Evolutionary conservation across 345 rosid species (phyloP).

Genomic region (Gynandropsis gynandra): DNA sequence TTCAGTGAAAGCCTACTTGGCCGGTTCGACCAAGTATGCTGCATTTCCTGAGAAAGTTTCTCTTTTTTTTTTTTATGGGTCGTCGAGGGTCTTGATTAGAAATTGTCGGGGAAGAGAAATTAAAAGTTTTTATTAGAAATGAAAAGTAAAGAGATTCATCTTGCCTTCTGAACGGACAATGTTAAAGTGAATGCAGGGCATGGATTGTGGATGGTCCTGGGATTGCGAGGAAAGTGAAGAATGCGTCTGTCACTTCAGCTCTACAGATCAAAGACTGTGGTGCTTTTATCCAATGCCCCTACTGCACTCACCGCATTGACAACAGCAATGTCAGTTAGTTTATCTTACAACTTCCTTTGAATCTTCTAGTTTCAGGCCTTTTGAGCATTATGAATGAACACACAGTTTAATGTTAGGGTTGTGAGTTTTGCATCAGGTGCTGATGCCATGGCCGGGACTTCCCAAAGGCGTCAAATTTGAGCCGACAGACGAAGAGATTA

Average conservation of each 20-base stretch:
- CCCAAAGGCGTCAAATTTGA: constrained; percentile 95
- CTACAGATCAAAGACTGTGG: constrained; percentile 53
- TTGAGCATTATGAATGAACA: neutral
- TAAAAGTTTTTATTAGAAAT: constrained; percentile 3
- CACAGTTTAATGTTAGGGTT: too few species aligned
- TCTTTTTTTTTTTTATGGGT: neutral
- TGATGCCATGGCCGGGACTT: constrained; percentile 74
- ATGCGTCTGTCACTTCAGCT: constrained; percentile 43
- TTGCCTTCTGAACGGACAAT: neutral
- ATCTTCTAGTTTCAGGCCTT: neutral
- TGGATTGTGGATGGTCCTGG: constrained; percentile 74
- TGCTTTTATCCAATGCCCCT: constrained; percentile 67
- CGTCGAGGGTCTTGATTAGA: neutral
- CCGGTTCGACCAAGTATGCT: constrained; percentile 13
- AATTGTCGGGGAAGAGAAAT: constrained; percentile 13
- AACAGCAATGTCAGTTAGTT: constrained; percentile 73
- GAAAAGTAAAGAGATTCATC: neutral
- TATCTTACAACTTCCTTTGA: neutral
- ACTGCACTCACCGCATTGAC: constrained; percentile 54
- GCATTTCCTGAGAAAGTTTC: too few species aligned
- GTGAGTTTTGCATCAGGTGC: constrained; percentile 35
- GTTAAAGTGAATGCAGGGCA: constrained; percentile 69
- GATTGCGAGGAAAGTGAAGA: constrained; percentile 66
- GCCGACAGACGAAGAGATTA: constrained; percentile 69
- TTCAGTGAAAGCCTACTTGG: neutral